Conservation (phyloP, 805 yeast genomes). For the Candida fluviatilis region DNA sequence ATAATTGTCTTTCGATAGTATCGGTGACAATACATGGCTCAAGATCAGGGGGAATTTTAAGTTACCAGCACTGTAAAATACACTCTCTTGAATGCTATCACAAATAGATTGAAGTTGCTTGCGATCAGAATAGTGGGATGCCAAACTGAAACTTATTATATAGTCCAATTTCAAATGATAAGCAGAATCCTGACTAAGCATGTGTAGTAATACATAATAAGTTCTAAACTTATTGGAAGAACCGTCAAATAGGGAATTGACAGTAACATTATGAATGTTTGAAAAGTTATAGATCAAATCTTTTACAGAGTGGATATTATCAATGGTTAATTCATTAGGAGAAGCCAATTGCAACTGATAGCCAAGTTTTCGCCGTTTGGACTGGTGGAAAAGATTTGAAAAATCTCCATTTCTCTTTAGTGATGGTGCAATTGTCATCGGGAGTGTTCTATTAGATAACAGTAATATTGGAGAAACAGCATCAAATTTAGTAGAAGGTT, state of each 20-base stretch:
- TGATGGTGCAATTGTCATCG: not conserved
- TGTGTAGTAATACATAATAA: conserved; percentile 1
- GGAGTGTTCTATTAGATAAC: not conserved
- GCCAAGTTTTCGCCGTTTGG: not conserved
- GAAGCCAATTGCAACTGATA: not conserved
- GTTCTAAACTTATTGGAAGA: not conserved
- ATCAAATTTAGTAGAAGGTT: conserved; percentile 15
- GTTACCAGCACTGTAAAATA: not conserved
- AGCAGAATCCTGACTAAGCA: not conserved
- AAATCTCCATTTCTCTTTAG: not conserved
- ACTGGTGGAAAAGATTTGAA: not conserved
- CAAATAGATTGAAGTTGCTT: not conserved
- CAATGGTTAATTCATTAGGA: conserved; percentile 1
- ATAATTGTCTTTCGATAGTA: not conserved
- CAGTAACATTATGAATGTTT: not conserved
- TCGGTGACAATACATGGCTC: not conserved
- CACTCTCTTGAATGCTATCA: not conserved
- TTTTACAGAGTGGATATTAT: not conserved
- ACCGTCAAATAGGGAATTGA: conserved; percentile 1
- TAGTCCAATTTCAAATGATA: conserved; percentile 2
- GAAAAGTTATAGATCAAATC: not conserved
- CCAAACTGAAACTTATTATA: not conserved
- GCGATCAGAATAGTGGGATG: not conserved
- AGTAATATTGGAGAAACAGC: not conserved
- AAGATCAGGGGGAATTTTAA: conserved; percentile 2